Base-by-base conservation (phyloP, 768 basidiomycete genomes). In the Macrolepiota dolichaula region DNA sequence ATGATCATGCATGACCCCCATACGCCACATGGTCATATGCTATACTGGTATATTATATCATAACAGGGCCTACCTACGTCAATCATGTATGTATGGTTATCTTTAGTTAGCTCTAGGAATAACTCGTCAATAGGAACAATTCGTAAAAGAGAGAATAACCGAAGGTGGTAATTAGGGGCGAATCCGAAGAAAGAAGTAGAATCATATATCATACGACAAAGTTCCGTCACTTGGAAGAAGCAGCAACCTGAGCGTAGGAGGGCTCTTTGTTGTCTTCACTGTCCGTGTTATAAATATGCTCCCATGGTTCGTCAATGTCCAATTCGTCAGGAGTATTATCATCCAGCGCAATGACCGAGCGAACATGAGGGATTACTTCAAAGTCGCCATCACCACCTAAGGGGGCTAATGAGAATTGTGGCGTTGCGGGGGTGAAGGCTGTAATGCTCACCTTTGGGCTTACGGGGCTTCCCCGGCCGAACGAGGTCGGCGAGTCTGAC, bases 261-360 rank as follows among this genome's bases (percentile, higher is more conserved):
- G 44, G 55, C 19, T n/a, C 59, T 51, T 46, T 62, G 51, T 46
- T 57, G 51, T 44, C 44, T 36, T 53, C 59, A 29, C 42, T 25
- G 44, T 49, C 59, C 2, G 59, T 25, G 47, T 50, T 53, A 17
- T 44, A 49, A 51, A 62, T 56, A 50, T 59, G 55, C 58, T 65
- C 64, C 64, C 61, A 65, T 55, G 64, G 55, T n/a, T 62, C 64
- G 27, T 61, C 59, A 36, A 49, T 12, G 29, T 49, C 62, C 17
- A 62, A 38, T 22, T 51, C 61, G 53, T 50, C 50, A 36, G 51
- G 52, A 29, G 57, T 15, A 55, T 59, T 54, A 29, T 66, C 65
- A 49, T 66, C 65, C 35, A 66, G 50, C n/a, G 61, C 65, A 53
- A 66, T 66, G 37, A 66, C 65, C 36, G 65, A 66, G 13, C 65